These are phyloP conservation scores for Solanum chiquidenum DNA, from an alignment of 257 asterid genomes.

Conservation along the genomic window DNA sequence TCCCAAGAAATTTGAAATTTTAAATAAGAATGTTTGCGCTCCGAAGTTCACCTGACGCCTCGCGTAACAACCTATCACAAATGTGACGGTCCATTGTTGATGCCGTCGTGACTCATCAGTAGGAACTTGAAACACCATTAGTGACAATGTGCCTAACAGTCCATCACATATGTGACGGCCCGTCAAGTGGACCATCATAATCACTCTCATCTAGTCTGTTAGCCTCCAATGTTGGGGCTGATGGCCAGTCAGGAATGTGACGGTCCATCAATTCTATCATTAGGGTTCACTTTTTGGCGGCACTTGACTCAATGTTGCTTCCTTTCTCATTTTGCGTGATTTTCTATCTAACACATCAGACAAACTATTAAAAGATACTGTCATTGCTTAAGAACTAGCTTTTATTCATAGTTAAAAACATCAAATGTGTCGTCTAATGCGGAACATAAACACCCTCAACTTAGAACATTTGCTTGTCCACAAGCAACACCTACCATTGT, in stretches of 20 bases:
- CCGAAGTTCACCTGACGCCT: neutral
- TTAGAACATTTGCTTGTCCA: neutral
- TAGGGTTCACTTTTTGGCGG: neutral
- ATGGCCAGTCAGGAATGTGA: neutral
- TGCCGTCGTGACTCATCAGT: neutral
- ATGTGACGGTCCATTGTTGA: neutral
- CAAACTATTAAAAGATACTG: too few relatives aligned
- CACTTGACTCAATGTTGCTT: neutral
- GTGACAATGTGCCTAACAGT: neutral
- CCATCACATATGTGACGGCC: neutral
- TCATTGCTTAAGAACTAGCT: neutral
- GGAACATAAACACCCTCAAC: neutral
- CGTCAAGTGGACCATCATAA: neutral
- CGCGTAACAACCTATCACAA: neutral
- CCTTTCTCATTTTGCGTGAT: neutral
- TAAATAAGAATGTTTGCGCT: neutral
- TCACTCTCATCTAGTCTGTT: neutral
- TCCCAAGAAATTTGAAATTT: neutral
- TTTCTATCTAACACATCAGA: neutral
- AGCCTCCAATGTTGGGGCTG: neutral
- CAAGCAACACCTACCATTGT: neutral
- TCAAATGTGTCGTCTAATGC: neutral
- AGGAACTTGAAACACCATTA: neutral
- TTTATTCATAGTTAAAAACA: neutral
- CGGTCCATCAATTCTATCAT: neutral